Conservation (phyloP, 2,329 filamentous ascomycete species). For the Hymenoscyphus scutula region DNA sequence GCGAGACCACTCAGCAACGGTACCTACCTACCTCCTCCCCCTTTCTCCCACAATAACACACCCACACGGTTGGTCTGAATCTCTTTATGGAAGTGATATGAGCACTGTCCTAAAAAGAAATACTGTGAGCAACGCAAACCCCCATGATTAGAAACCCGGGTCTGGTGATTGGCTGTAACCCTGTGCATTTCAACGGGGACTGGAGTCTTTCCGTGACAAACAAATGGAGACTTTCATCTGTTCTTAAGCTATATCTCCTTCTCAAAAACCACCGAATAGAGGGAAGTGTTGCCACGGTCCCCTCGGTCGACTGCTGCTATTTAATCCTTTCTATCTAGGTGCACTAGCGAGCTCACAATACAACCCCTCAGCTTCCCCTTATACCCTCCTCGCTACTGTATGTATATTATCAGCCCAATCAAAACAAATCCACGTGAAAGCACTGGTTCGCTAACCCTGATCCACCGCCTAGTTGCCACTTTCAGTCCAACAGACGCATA, state of each 20-base stretch:
- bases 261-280: neutral
- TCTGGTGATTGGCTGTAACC: neutral
- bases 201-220: conserved; percentile 2
- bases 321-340: neutral
- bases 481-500: neutral
- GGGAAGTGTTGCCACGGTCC: neutral
- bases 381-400: neutral
- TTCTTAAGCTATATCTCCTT: neutral
- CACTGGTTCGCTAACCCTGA: conserved; percentile 11
- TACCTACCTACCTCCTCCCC: no score
- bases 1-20: neutral
- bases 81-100: neutral
- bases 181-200: neutral
- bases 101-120: neutral
- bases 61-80: neutral
- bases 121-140: neutral
- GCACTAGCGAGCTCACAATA: conserved; percentile 1
- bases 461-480: conserved; percentile 1
- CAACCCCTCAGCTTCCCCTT: neutral
- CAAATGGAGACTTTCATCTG: conserved; percentile 1
- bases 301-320: neutral
- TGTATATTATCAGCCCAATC: neutral
- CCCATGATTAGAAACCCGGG: conserved; percentile 2
- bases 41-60: neutral
- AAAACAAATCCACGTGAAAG: conserved; percentile 6